Base-by-base conservation (phyloP, 2,329 filamentous ascomycete genomes). In the Fusarium albosuccineum region DNA sequence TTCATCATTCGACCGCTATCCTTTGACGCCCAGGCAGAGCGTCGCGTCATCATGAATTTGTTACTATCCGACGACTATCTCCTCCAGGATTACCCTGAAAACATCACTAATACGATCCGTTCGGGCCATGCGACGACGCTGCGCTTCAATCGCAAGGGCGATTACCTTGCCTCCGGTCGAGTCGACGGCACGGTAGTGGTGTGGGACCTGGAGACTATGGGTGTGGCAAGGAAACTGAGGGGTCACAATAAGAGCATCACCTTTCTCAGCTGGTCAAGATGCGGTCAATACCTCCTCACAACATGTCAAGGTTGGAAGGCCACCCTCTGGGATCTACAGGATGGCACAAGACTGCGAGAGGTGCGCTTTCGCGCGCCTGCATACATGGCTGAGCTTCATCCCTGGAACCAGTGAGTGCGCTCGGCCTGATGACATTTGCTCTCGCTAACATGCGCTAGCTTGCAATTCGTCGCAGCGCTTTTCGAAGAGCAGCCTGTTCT, bases 171-270 rank as follows among this genome's bases (percentile, higher is more conserved):
- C 44, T 97, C 94, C 30, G 96, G 96, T 67, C 91, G 96, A 76
- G 92, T 94, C 65, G 96, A 99, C 81, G 96, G 96, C 70, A 96
- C 93, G 6, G 92, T 99, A 40, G 93, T 97, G 57, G 92, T 99
- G 46, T 99, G 97, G 86, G 96, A 99, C 76, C 89, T 98, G 50
- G 97, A 99, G 80, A 99, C 97, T 9, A 97, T 97, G 85, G 95
- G 96, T 37, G 93, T 98, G 5, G 96, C 96, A 60, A 91, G 94
- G 75, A 99, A 98, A 81, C 84, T 99, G 67, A 89, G 93, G 68
- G 96, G 95, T 11, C 96, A 99, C 80, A 97, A 92, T 51, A 91
- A 93, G 75, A 95, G 96, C 76, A 94, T 99, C 59, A 95, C 97
- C 72, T 97, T 93, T 52, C 80, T 99, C 62, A 97, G 94, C 82